Base-by-base conservation (phyloP, 495 filamentous ascomycete species). In the Sordaria brevicollis region DNA sequence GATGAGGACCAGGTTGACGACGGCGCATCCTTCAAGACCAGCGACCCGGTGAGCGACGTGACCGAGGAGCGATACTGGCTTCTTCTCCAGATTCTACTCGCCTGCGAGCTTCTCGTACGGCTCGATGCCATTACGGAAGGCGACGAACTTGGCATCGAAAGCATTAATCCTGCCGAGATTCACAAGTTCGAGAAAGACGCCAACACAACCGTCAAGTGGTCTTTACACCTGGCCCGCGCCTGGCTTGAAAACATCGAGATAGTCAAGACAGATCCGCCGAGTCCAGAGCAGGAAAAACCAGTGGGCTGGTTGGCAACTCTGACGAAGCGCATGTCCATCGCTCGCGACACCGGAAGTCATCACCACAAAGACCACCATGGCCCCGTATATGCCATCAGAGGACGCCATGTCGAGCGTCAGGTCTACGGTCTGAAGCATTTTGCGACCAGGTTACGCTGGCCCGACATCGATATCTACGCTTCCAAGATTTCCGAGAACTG, bases 51-150 rank as follows among this genome's bases (percentile, higher is more conserved):
- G 3, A 79, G 79, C 41, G 85, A 84, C 66, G 76, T 79, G 65
- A 79, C 79, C 36, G 81, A 83, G 65, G 83, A 86, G 76, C 86
- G 90, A 71, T 93, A 93, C 69, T 93, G 92, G 87, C 78, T 94
- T 29, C 80, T 96, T 7, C 82, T 96, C 11, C 93, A 96, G 78
- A 88, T 95, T 71, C 80, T 93, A 25, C 83, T 96, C 19, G 83
- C 91, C 7, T 91, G 88, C 39, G 93, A 96, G 76, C 83, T 96
- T 29, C 84, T 94, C 10, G 79, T 93, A 21, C 88, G 92, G 17
- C 78, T 95, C 4, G 90, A 94, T 71, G 88, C 88, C 4, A 87
- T 92, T 67, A 87, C 91, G 4, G 85, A 87, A 78, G 83, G 83
- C 77, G 79, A 86, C 75, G 81, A 87, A 77, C 74, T 82, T 70